A percentile compares a stretch with the other conserved stretches of the same genome.
Evolutionary conservation across 2,329 filamentous ascomycete genomes (phyloP).

Genomic region (Aspergillus uvarum): DNA sequence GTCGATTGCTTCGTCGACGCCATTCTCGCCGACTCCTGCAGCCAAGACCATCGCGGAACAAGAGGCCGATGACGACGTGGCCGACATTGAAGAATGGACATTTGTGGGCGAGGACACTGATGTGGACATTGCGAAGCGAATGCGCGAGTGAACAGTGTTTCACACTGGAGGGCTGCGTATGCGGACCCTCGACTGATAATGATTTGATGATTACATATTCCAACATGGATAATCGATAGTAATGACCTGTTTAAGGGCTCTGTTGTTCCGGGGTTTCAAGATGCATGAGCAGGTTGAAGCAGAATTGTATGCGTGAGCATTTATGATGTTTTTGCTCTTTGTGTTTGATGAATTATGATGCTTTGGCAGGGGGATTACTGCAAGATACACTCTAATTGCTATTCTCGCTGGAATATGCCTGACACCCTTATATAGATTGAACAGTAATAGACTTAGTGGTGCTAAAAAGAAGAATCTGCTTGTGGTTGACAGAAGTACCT

Average conservation of each 20-base stretch:
- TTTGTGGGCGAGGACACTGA: constrained; percentile 70
- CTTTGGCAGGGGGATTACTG: not conserved
- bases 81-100: constrained; percentile 83
- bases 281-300: constrained; percentile 2
- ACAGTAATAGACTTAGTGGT: constrained; percentile 2
- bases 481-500: not conserved
- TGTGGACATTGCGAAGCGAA: constrained; percentile 39
- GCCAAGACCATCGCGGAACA: constrained; percentile 39
- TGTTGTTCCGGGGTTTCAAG: not conserved
- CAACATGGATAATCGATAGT: not conserved
- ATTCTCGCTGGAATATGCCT: not conserved
- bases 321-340: not conserved
- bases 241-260: not conserved
- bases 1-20: constrained; percentile 36
- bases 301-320: not conserved
- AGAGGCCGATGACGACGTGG: constrained; percentile 52
- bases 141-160: constrained; percentile 33
- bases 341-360: not conserved
- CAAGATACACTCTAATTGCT: constrained; percentile 5
- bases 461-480: too few relatives aligned
- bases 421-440: not conserved
- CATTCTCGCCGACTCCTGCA: constrained; percentile 34
- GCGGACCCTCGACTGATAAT: constrained; percentile 1
- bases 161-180: constrained; percentile 22
- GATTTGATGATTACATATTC: constrained; percentile 13